Evolutionary conservation across 208 protist genomes (phyloP), one percentile per base, ranked within the genome.

Genomic region (Plasmodiophora brassicae): DNA sequence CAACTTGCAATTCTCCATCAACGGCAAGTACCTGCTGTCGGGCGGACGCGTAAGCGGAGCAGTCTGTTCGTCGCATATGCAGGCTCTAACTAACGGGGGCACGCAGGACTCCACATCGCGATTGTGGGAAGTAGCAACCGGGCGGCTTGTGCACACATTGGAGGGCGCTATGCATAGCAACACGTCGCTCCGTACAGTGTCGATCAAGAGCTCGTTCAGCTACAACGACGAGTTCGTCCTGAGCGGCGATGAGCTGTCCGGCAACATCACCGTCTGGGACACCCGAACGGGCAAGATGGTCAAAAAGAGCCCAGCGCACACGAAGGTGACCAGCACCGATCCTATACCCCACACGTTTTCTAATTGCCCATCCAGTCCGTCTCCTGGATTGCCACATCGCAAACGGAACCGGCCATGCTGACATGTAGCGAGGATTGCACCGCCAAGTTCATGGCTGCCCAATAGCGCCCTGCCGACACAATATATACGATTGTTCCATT

Each of bases 221-320:
- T 78, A 44, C 65, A 78, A 78, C 41, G 65, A 78, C 41, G 65
- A 78, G n/a, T 78, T 78, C n/a, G n/a, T 78, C 65, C 32, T 78
- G 65, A 78, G 65, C n/a, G 65, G 65, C 65, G 65, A 78, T 32
- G 65, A 78, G n/a, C 32, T 78, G 65, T 78, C 65, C 5, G 65
- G 65, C 5, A 78, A 78, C 65, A 32, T 78, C 14, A 78, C 65
- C n/a, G n/a, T 78, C 41, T 78, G 65, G 65, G 65, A 78, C n/a
- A 78, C 65, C 65, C 32, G 65, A 38, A 78, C 65, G 20, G 65
- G 65, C 20, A 38, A 14, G 5, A 14, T 38, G n/a, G 65, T 32
- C n/a, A 38, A 5, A 38, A 78, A 78, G 65, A 78, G 32, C n/a
- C n/a, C 65, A 14, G 41, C 65, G 20, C 65, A 78, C 41, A 78